A percentile compares a stretch with the other conserved stretches of the same genome.
These are phyloP conservation scores for Cryptococcus amylolentus DNA, from an alignment of 1,284 basidiomycete genomes.

Conservation along the genomic window DNA sequence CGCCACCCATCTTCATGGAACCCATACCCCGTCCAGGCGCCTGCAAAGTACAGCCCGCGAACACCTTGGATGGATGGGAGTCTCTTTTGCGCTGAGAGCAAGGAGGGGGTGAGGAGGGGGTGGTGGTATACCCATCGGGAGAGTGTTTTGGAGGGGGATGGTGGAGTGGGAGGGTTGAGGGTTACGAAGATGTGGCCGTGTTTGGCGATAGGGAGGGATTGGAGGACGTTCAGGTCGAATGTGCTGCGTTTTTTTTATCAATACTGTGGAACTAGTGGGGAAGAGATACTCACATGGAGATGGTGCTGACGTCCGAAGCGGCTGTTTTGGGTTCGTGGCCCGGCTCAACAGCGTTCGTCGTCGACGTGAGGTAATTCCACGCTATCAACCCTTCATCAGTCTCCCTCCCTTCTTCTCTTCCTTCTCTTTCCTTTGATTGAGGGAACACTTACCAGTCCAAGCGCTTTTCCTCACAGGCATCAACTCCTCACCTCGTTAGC, in stretches of 20 bases:
- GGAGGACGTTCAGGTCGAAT: conserved; percentile 75
- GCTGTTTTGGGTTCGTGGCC: conserved; percentile 52
- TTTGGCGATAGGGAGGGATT: conserved; percentile 58
- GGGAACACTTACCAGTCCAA: conserved; percentile 56
- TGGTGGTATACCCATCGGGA: conserved; percentile 66
- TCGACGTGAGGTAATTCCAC: conserved; percentile 68
- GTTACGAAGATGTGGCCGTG: conserved; percentile 70
- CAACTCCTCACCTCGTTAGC: conserved; percentile 50
- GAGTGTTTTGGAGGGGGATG: conserved; percentile 54
- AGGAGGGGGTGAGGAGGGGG: conserved; percentile 47
- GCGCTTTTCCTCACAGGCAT: conserved; percentile 61
- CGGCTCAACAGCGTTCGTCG: conserved; percentile 45
- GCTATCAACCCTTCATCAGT: conserved; percentile 6
- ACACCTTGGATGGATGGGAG: conserved; percentile 58
- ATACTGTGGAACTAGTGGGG: background rate
- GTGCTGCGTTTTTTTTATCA: conserved; percentile 16
- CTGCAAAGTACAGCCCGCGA: conserved; percentile 65
- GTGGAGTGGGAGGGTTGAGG: conserved; percentile 66
- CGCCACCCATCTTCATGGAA: conserved; percentile 80
- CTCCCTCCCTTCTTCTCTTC: background rate
- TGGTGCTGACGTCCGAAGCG: conserved; percentile 54
- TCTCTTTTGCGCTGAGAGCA: conserved; percentile 7
- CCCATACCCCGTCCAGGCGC: conserved; percentile 69
- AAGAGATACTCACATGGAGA: conserved; percentile 58
- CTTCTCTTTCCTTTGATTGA: background rate